A percentile compares a stretch with the other conserved stretches of the same genome.
phyloP scores from a whole-genome alignment of 805 yeast species.

The Kodamaea jinghongensis region DNA sequence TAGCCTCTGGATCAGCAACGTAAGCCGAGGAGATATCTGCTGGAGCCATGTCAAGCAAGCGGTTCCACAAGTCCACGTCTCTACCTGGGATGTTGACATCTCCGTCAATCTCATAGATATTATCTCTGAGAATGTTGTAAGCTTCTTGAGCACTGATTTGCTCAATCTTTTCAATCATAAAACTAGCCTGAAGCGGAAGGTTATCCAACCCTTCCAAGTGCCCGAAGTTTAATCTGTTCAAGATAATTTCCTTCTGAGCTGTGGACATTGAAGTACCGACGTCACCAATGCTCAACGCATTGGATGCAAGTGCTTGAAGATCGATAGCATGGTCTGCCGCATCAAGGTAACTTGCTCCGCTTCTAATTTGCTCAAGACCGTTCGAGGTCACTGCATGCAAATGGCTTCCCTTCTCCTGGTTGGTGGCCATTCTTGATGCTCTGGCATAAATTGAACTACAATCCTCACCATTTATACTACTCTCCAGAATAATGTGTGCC shows the following conservation, averaged over 20 bases:
- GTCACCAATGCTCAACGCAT: conserved; percentile 22
- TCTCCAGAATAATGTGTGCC: too few species aligned
- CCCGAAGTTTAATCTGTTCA: conserved; percentile 25
- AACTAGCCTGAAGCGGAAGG: conserved; percentile 31
- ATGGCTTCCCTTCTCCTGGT: too few species aligned
- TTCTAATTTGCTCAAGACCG: too few species aligned
- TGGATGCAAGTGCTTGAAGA: conserved; percentile 16
- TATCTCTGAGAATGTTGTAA: conserved; percentile 34
- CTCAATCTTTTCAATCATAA: conserved; percentile 40
- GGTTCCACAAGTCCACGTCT: conserved; percentile 25
- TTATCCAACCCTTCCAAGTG: conserved; percentile 24
- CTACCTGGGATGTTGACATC: conserved; percentile 33
- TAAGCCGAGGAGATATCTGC: not conserved
- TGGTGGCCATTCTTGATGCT: too few species aligned
- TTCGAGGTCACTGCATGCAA: too few species aligned
- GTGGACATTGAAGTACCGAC: conserved; percentile 22
- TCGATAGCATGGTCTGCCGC: conserved; percentile 11
- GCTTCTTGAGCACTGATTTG: conserved; percentile 37
- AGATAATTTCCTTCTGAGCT: conserved; percentile 25
- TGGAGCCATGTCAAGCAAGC: conserved; percentile 11
- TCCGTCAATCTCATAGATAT: conserved; percentile 36
- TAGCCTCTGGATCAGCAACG: too few species aligned
- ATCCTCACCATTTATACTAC: too few species aligned
- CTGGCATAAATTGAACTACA: too few species aligned
- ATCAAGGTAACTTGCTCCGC: not conserved